A percentile compares a stretch with the other conserved stretches of the same genome.
phyloP scores from a whole-genome alignment of 371 early-diverging fungal species.

The Apophysomyces ossiformis region DNA sequence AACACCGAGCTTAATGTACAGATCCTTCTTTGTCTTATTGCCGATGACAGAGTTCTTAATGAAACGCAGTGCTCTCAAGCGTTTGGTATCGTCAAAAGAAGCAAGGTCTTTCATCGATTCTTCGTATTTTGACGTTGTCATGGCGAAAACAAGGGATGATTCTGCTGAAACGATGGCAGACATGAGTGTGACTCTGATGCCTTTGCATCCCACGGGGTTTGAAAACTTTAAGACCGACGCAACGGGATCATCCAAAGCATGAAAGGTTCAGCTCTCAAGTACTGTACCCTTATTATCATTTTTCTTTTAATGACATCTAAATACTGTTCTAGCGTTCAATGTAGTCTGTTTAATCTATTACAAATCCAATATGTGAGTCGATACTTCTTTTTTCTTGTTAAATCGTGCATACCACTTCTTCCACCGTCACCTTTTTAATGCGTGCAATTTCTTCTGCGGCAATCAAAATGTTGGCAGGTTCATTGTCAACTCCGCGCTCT shows the following conservation, averaged over 20 bases:
- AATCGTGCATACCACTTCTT: slow-evolving; percentile 47
- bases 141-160: slow-evolving; percentile 19
- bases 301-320: slow-evolving; percentile 13
- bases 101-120: slow-evolving; percentile 59
- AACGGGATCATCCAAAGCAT: too few relatives aligned
- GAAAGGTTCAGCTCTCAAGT: too few relatives aligned
- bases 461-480: slow-evolving; percentile 53
- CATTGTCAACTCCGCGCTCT: slow-evolving; percentile 60
- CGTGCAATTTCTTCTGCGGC: slow-evolving; percentile 61
- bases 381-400: too few relatives aligned
- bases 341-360: slow-evolving; percentile 43
- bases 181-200: slow-evolving; percentile 1
- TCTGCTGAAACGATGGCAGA: background rate
- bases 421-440: slow-evolving; percentile 57
- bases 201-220: background rate
- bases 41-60: slow-evolving; percentile 90
- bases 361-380: background rate
- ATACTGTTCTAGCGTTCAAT: slow-evolving; percentile 50
- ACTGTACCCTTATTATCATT: too few relatives aligned
- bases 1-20: slow-evolving; percentile 72
- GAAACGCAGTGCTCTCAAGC: slow-evolving; percentile 69
- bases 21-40: slow-evolving; percentile 82
- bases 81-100: slow-evolving; percentile 49
- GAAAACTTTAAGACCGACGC: too few relatives aligned
- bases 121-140: slow-evolving; percentile 67